Evolutionary conservation across 2,329 filamentous ascomycete species (phyloP), one percentile per base, ranked within the genome.

Genomic region (Emergomyces pasteurianus): DNA sequence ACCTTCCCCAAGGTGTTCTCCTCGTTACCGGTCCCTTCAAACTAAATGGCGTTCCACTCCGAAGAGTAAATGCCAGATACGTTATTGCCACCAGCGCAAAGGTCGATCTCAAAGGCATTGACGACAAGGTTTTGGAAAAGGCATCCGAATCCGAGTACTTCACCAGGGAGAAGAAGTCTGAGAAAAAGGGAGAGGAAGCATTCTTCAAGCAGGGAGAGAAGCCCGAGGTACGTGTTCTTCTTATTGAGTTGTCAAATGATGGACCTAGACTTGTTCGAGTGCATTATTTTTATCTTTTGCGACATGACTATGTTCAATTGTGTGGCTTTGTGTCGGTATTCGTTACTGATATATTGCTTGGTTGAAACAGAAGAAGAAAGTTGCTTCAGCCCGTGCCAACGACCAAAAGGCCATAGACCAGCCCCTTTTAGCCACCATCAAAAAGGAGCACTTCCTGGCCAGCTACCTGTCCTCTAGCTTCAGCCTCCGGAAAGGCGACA

Each of bases 191-290:
- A 73, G 92, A 99, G 86, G 92, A 96, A 78, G 90, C 92, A 78
- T 99, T 99, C 87, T 96, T 97, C 88, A 92, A 94, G 86, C 91
- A 96, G 85, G 83, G 92, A 79, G 92, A 96, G 87, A 95, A 95
- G 87, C 83, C 90, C 77, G 85, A 96, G 90, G 91, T 96, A 85
- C 69, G 89, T 72, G 62, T 43, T n/a, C n/a, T 31, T 43, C 18
- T 34, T 3, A 23, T 56, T 31, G 36, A 42, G 40, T 53, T 53
- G 57, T 58, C 61, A 26, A 26, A 52, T 16, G 23, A 47, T n/a
- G n/a, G n/a, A n/a, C n/a, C n/a, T n/a, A n/a, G n/a, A n/a, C n/a
- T n/a, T n/a, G n/a, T n/a, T n/a, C n/a, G n/a, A n/a, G n/a, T n/a
- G n/a, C n/a, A n/a, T n/a, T n/a, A n/a, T n/a, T n/a, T n/a, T n/a